Base-by-base conservation (phyloP, 2,329 filamentous ascomycete species). In the Curvularia lunata region DNA sequence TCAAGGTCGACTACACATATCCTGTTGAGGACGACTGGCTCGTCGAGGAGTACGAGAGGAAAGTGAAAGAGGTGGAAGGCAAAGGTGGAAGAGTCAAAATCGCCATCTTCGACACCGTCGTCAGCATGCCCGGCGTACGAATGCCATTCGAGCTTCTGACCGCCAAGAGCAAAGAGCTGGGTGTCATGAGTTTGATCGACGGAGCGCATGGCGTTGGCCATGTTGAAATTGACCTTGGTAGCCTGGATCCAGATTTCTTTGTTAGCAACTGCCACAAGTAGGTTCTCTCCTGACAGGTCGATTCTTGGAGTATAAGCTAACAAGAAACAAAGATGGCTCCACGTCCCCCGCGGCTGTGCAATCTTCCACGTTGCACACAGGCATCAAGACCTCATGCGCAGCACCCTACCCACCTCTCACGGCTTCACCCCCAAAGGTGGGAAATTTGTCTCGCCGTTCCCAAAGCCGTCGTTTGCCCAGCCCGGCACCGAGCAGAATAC, bases 181-280 rank as follows among this genome's bases (percentile, higher is more conserved):
- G 84, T 0, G 79, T 97, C 3, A 72, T 94, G 52, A 92, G 89
- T 66, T 80, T 91, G 19, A 81, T 97, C 37, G 94, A 98, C 73
- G 93, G 86, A 16, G 94, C 94, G 0, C 94, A 98, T 76, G 89
- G 89, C 1, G 79, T 96, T 23, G 94, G 94, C 1, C 89, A 95
- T 76, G 83, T 97, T 7, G 81, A 84, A 1, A 75, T 97, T 7
- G 85, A 96, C 74, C 77, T 97, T 13, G 63, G 72, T 0, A 75
- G 78, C 4, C 78, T 92, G 2, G 85, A 92, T 61, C 88, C 92
- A 0, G 93, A 97, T 75, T 97, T 96, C 78, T 91, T 96, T 70
- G 84, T 94, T 13, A 89, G 84, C 54, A 97, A 97, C 75, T 91
- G 88, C 23, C 72, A 75, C 52, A 75, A 74, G 70, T 74, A 50